Evolutionary conservation across 2,329 filamentous ascomycete genomes (phyloP).

Genomic region (Ascochyta fabae): DNA sequence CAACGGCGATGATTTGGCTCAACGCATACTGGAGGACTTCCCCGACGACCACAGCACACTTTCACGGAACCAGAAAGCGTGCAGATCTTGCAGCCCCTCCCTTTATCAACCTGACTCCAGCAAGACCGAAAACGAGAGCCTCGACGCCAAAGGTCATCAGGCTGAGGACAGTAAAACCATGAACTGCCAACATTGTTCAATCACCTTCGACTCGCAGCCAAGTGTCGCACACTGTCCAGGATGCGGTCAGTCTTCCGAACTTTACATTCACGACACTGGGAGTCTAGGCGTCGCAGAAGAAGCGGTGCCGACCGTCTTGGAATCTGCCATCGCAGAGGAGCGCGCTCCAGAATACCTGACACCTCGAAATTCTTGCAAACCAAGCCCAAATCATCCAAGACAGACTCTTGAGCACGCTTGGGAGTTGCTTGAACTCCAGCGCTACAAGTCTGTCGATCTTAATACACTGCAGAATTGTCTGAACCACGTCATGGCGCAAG

Average conservation of each 20-base stretch:
- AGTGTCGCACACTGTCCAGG: too few relatives aligned
- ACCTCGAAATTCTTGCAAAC: not conserved
- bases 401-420: not conserved
- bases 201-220: too few relatives aligned
- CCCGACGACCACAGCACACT: not conserved
- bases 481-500: not conserved
- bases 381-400: not conserved
- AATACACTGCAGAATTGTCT: not conserved
- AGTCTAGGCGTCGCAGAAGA: not conserved
- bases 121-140: too few relatives aligned
- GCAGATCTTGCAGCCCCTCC: too few relatives aligned
- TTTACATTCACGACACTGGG: not conserved
- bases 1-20: not conserved
- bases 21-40: conserved; percentile 12
- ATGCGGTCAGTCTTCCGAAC: too few relatives aligned
- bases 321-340: not conserved
- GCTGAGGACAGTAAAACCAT: too few relatives aligned
- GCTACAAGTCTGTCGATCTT: not conserved
- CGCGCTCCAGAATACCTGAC: not conserved
- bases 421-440: not conserved
- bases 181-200: too few relatives aligned
- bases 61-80: not conserved
- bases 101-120: too few relatives aligned
- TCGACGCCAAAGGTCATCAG: too few relatives aligned
- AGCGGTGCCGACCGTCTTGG: not conserved